A percentile compares a stretch with the other conserved stretches of the same genome.
These are phyloP conservation scores for Saitoella complicata DNA, from an alignment of 805 yeast species.

Conservation along the genomic window DNA sequence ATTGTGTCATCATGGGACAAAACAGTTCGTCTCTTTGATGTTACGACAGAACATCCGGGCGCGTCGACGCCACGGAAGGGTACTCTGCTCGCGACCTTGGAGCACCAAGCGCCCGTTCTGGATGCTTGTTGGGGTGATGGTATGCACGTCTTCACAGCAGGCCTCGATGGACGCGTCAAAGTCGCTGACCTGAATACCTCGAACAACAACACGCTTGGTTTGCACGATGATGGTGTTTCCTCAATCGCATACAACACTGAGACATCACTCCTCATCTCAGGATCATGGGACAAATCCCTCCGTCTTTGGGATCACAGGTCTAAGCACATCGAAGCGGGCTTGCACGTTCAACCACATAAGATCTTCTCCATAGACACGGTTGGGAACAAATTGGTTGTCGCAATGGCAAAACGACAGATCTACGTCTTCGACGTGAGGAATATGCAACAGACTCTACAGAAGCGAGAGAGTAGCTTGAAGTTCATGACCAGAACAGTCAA, in stretches of 20 bases:
- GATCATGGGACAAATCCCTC: constrained; percentile 46
- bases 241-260: constrained; percentile 18
- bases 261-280: constrained; percentile 29
- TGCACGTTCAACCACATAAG: constrained; percentile 27
- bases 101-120: constrained; percentile 21
- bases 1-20: constrained; percentile 47
- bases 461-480: constrained; percentile 47
- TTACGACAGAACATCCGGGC: constrained; percentile 13
- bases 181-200: constrained; percentile 34
- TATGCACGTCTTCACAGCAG: constrained; percentile 3
- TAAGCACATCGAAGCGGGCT: constrained; percentile 8
- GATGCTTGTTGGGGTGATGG: constrained; percentile 17
- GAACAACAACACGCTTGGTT: constrained; percentile 15
- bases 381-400: constrained; percentile 32
- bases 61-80: background rate
- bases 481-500: constrained; percentile 45
- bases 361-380: constrained; percentile 48
- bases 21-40: constrained; percentile 28
- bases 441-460: constrained; percentile 29
- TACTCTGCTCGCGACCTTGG: constrained; percentile 9
- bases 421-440: constrained; percentile 43
- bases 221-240: constrained; percentile 29
- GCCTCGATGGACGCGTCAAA: background rate
- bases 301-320: constrained; percentile 31
- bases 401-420: constrained; percentile 35